A percentile compares a stretch with the other conserved stretches of the same genome.
Evolutionary conservation across 306 rosid species (phyloP).

Genomic region (Gastrolobium bilobum): DNA sequence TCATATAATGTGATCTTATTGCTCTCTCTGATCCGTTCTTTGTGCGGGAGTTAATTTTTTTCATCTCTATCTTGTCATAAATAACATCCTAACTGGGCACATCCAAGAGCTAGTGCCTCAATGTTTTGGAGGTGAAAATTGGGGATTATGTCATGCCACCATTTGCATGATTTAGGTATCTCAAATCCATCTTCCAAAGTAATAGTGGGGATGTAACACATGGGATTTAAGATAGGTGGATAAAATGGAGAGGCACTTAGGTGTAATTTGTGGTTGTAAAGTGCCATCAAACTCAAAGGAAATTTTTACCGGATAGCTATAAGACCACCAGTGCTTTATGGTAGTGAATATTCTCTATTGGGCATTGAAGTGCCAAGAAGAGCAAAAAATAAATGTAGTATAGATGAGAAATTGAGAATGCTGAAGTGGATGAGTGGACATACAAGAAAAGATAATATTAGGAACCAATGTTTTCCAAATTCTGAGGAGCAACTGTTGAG

Average conservation of each 20-base stretch:
- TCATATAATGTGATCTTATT: background rate
- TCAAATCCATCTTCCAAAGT: constrained; percentile 13
- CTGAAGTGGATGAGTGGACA: background rate
- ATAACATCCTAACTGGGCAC: background rate
- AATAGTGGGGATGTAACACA: background rate
- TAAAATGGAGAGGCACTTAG: background rate
- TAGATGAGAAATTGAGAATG: background rate
- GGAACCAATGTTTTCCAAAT: background rate
- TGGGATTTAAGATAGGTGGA: background rate
- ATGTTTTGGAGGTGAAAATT: constrained; percentile 2
- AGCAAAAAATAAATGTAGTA: background rate
- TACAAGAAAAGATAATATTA: background rate
- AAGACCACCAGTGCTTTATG: background rate
- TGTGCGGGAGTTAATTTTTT: background rate
- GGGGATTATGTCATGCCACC: background rate
- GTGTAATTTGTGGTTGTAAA: background rate
- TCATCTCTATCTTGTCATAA: constrained; percentile 3
- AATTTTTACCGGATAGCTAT: background rate
- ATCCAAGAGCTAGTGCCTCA: background rate
- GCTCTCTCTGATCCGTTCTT: background rate
- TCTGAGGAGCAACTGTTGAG: too few relatives aligned
- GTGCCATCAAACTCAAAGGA: background rate
- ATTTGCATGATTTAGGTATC: constrained; percentile 3
- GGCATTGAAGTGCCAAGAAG: background rate
- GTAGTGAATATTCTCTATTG: background rate